phyloP scores from a whole-genome alignment of 1,284 basidiomycete species.

The Phylloboletellus chloephorus region DNA sequence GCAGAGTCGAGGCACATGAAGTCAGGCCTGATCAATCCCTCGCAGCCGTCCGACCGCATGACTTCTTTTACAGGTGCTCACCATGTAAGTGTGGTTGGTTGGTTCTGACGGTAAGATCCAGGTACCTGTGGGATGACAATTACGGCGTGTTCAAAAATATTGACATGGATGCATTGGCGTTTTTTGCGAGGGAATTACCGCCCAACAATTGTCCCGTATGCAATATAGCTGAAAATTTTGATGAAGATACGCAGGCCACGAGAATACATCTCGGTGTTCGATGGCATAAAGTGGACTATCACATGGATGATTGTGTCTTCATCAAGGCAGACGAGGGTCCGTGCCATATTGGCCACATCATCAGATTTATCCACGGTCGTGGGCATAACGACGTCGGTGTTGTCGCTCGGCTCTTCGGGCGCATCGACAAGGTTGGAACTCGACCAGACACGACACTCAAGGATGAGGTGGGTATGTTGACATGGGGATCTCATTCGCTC shows the following conservation, averaged over 20 bases:
- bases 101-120: slow-evolving; percentile 12
- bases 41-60: slow-evolving; percentile 27
- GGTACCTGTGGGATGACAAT: slow-evolving; percentile 24
- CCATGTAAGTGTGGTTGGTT: neutral
- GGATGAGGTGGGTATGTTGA: slow-evolving; percentile 34
- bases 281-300: slow-evolving; percentile 42
- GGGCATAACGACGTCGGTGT: slow-evolving; percentile 12
- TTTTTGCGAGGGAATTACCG: slow-evolving; percentile 18
- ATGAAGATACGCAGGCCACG: slow-evolving; percentile 24
- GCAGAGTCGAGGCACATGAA: slow-evolving; percentile 42
- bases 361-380: slow-evolving; percentile 14
- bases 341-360: slow-evolving; percentile 37
- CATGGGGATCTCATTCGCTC: neutral
- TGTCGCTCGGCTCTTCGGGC: slow-evolving; percentile 33
- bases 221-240: slow-evolving; percentile 27
- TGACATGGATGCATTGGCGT: slow-evolving; percentile 23
- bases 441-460: slow-evolving; percentile 28
- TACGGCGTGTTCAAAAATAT: slow-evolving; percentile 16
- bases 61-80: slow-evolving; percentile 57
- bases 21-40: slow-evolving; percentile 15
- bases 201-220: slow-evolving; percentile 53
- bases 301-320: slow-evolving; percentile 52
- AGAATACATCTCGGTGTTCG: slow-evolving; percentile 37
- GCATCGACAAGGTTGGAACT: slow-evolving; percentile 29
- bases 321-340: slow-evolving; percentile 37